phyloP scores from a whole-genome alignment of 2,329 filamentous ascomycete species.

The Cladosporium colombiae region DNA sequence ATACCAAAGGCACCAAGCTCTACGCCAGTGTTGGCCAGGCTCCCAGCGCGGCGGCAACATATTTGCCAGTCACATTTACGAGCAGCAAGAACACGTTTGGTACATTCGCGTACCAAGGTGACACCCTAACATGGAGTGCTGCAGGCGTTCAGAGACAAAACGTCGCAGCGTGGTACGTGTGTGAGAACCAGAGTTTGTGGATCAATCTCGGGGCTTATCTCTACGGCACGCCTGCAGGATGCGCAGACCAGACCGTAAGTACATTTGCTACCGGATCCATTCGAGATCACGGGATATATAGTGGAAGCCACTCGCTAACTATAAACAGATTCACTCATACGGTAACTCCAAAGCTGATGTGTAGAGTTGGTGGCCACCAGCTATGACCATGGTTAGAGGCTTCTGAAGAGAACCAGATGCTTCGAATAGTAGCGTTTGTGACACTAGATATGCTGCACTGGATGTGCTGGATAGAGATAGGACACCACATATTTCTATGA shows the following conservation, averaged over 20 bases:
- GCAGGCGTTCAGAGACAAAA: constrained; percentile 55
- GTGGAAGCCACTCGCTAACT: background rate
- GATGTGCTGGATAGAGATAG: too few relatives aligned
- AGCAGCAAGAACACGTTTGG: constrained; percentile 56
- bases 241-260: constrained; percentile 60
- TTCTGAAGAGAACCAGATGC: background rate
- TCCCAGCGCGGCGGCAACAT: constrained; percentile 50
- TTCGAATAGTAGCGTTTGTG: background rate
- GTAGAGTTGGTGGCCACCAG: background rate
- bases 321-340: constrained; percentile 45
- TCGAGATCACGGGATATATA: background rate
- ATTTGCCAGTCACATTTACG: constrained; percentile 55
- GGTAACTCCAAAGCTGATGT: constrained; percentile 41
- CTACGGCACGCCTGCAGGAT: constrained; percentile 60
- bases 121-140: constrained; percentile 58
- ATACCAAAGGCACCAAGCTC: constrained; percentile 38
- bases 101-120: constrained; percentile 59
- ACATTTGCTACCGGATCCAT: too few relatives aligned
- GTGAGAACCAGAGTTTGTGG: constrained; percentile 53
- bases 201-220: constrained; percentile 61
- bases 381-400: background rate
- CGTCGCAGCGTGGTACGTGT: constrained; percentile 61
- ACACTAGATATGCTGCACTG: too few relatives aligned
- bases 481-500: too few relatives aligned
- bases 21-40: constrained; percentile 50